phyloP scores from a whole-genome alignment of 257 asterid genomes.

The Voacanga thouarsii region DNA sequence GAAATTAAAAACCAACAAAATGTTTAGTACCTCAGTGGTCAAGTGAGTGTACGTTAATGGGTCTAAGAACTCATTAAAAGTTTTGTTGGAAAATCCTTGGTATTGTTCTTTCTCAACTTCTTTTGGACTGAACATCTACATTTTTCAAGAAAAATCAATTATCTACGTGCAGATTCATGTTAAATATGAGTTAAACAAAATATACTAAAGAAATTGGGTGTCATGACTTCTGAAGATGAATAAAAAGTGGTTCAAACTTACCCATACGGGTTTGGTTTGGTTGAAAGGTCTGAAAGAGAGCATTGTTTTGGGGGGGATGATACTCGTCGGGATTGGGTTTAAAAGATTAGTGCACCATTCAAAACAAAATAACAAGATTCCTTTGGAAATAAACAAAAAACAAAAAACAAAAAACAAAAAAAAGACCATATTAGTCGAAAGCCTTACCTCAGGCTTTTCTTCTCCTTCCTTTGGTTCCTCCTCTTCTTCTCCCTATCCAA shows the following conservation, averaged over 20 bases:
- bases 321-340: no score
- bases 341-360: conserved; percentile 11
- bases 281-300: no score
- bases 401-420: background rate
- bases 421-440: conserved; percentile 5
- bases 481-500: conserved; percentile 89
- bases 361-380: no score
- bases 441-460: conserved; percentile 69
- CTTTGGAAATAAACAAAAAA: no score
- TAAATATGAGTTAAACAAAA: background rate
- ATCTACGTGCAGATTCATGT: background rate
- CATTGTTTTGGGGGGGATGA: no score
- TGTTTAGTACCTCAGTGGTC: conserved; percentile 77
- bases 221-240: background rate
- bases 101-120: conserved; percentile 93
- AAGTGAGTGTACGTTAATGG: conserved; percentile 86
- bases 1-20: conserved; percentile 5
- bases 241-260: conserved; percentile 24
- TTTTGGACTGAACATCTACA: conserved; percentile 90
- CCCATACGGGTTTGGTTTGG: conserved; percentile 99
- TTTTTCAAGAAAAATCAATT: background rate
- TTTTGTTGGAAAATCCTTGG: conserved; percentile 86
- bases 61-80: conserved; percentile 90
- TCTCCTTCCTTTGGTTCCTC: conserved; percentile 95
- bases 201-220: background rate